Evolutionary conservation across 1,284 basidiomycete species (phyloP).

Genomic region (Marasmius oreades): DNA sequence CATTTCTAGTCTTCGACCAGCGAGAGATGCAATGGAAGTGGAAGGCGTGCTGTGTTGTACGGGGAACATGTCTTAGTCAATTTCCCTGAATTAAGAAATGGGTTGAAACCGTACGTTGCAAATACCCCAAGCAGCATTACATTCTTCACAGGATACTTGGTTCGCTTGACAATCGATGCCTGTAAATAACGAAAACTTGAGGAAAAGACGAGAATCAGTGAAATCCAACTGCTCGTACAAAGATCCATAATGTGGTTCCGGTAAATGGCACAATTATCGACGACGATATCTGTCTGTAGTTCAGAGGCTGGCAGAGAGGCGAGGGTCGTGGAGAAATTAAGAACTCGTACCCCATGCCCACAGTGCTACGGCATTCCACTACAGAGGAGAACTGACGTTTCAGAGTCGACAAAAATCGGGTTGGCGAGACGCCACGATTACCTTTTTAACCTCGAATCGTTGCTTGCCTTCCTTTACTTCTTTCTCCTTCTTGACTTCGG

Average conservation of each 20-base stretch:
- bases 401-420: slow-evolving; percentile 4
- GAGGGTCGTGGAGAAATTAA: slow-evolving; percentile 10
- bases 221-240: slow-evolving; percentile 53
- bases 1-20: slow-evolving; percentile 99
- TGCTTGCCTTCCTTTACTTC: slow-evolving; percentile 66
- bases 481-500: slow-evolving; percentile 41
- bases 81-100: neutral
- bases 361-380: slow-evolving; percentile 96
- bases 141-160: slow-evolving; percentile 96
- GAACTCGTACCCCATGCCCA: slow-evolving; percentile 88
- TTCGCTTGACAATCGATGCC: slow-evolving; percentile 99
- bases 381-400: slow-evolving; percentile 10
- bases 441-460: slow-evolving; percentile 96
- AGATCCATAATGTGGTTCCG: slow-evolving; percentile 99
- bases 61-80: neutral
- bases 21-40: slow-evolving; percentile 99
- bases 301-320: slow-evolving; percentile 10
- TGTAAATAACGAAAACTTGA: slow-evolving; percentile 27
- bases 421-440: slow-evolving; percentile 26
- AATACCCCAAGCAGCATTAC: slow-evolving; percentile 98
- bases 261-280: slow-evolving; percentile 96
- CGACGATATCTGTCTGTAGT: slow-evolving; percentile 73
- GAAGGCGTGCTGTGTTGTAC: slow-evolving; percentile 94
- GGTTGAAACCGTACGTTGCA: slow-evolving; percentile 81
- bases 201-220: neutral